Base-by-base conservation (phyloP, 2,329 filamentous ascomycete species). In the Aspergillus persii region DNA sequence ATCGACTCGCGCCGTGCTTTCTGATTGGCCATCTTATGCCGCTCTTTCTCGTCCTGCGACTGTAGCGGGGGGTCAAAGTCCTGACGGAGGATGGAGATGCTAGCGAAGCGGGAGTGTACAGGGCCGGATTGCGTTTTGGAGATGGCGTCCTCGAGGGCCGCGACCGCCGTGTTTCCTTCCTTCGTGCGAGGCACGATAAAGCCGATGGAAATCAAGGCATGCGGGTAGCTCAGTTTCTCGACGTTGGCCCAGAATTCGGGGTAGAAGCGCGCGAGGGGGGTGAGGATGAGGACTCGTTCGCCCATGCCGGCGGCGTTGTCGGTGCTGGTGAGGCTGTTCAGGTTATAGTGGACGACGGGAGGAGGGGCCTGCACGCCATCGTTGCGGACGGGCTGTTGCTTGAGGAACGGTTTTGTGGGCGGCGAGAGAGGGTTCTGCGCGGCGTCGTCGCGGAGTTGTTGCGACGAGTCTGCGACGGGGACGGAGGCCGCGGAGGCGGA, bases 151-250 rank as follows among this genome's bases (percentile, higher is more conserved):
- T 99, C 93, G 56, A 99, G 81, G 44, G 89, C 88, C 6, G 87
- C 80, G 15, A 92, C 95, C 2, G 95, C 95, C 30, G 87, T 82
- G 75, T 98, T 96, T 60, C 95, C 95, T 68, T 97, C 93, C 72
- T 89, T 90, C 51, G 88, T 96, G 79, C 96, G 96, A 54, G 95
- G 95, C 30, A 96, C 88, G 72, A 99, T 98, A 79, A 98, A 99
- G 44, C 92, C 95, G 30, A 99, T 83, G 0, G 92, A 96, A 71
- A 99, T 96, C 63, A 98, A 86, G 60, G 96, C 90, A 78, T 97
- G 95, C 3, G 95, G 95, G 74, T 98, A 99, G 69, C 79, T 84
- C 57, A 99, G 84, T 72, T 86, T 86, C 66, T 93, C 75, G 30
- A 99, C 82, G 70, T 98, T 99, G 75, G 96, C 89, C 94, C 95